Percentiles rank a stretch among this genome's conserved stretches.
Evolutionary conservation across 257 asterid genomes (phyloP).

Genomic region (Jasminum sambac): DNA sequence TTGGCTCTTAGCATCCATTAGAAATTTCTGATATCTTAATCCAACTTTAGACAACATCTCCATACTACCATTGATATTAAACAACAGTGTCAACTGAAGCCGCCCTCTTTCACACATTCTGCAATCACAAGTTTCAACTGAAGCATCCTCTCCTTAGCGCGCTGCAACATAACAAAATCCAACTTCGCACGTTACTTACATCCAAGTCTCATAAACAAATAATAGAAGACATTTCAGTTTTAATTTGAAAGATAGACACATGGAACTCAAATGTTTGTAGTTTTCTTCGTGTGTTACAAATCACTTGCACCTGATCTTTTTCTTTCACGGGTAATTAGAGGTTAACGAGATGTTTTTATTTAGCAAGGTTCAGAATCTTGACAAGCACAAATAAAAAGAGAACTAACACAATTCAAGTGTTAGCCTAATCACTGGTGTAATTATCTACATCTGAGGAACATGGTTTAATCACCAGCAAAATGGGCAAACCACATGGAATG

Average conservation of each 20-base stretch:
- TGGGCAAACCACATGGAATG: conserved; percentile 13
- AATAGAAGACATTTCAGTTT: not conserved
- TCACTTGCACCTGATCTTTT: not conserved
- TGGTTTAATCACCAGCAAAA: conserved; percentile 20
- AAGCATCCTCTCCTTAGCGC: conserved; percentile 69
- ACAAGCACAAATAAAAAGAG: conserved; percentile 18
- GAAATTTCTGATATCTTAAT: conserved; percentile 3
- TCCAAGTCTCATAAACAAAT: not conserved
- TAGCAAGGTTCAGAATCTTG: conserved; percentile 9
- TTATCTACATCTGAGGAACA: conserved; percentile 10
- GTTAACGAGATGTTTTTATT: not conserved
- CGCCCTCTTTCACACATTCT: conserved; percentile 50
- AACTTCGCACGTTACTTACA: not conserved
- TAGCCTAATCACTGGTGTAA: conserved; percentile 2
- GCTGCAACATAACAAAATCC: conserved; percentile 46
- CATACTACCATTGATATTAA: conserved; percentile 9
- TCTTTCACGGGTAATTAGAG: not conserved
- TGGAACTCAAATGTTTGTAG: not conserved
- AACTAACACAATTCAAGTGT: conserved; percentile 16
- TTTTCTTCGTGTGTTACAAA: not conserved
- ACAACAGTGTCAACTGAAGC: conserved; percentile 36
- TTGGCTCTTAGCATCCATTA: conserved; percentile 17
- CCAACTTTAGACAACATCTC: conserved; percentile 9
- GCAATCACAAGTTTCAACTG: conserved; percentile 68
- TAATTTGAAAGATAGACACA: conserved; percentile 14